Base-by-base conservation (phyloP, 257 asterid genomes). In the Misopates orontium region DNA sequence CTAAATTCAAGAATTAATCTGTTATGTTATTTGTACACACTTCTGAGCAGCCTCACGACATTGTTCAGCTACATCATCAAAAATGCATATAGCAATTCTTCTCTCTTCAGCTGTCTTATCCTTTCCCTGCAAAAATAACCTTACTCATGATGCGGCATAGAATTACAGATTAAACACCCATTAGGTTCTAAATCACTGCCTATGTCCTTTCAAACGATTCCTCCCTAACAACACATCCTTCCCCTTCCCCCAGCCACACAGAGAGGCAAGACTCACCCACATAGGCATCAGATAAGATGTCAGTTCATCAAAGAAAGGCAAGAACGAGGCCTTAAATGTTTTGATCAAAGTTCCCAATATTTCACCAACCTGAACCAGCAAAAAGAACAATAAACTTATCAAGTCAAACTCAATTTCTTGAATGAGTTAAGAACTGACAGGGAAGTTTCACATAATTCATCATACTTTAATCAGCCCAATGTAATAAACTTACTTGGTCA, bases 41-140 rank as follows among this genome's bases (percentile, higher is more conserved):
- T 84, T 94, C 54, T 88, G 73, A 60, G 97, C 97, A 42, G 91
- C 76, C 70, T 88, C 99, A 68, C 72, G 88, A 60, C 99, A 94
- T 74, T 94, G 99, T 80, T 94, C 99, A 13, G 99, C 99, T 49
- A 94, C 95, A 79, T 94, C 99, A 82, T 94, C 99, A 77, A 94
- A 94, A 52, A 94, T 94, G 78, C 99, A 94, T 67, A 94, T 90
- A n/a, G 97, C 97, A 63, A 94, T 90, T 73, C 99, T 86, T 80
- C 99, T 86, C 83, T 94, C 99, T 73, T 90, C 99, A 47, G 95
- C 78, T 69, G 97, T 88, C 79, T 85, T 90, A 70, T 90, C 99
- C 80, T 94, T 94, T 15, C 96, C 99, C 99, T 94, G 84, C 71
- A 76, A 20, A 63, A 57, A 66, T 23, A 40, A 66, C 56, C 48